Percentiles rank a stretch among this genome's conserved stretches.
These are phyloP conservation scores for Aspergillus japonicus DNA, from an alignment of 2,329 filamentous ascomycete species.

Conservation along the genomic window DNA sequence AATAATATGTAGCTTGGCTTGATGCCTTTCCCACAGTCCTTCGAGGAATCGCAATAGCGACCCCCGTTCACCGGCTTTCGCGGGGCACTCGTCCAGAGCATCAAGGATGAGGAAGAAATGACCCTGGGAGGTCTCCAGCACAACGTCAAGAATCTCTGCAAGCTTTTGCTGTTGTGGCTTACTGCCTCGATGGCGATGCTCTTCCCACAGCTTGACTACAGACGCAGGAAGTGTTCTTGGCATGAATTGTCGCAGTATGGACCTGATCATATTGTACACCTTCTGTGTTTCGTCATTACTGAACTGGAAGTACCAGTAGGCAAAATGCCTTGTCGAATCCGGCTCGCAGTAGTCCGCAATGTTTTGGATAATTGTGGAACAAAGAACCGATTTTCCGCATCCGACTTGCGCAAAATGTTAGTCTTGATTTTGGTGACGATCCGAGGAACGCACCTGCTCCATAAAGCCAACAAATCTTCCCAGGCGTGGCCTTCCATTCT, in stretches of 20 bases:
- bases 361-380: not conserved
- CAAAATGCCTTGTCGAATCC: not conserved
- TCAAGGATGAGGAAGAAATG: conserved; percentile 3
- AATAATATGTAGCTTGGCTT: not conserved
- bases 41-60: not conserved
- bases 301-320: conserved; percentile 11
- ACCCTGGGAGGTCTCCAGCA: not conserved
- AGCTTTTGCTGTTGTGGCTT: not conserved
- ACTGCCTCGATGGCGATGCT: not conserved
- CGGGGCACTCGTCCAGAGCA: conserved; percentile 8
- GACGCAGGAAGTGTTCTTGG: not conserved
- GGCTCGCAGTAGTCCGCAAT: not conserved
- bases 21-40: not conserved
- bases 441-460: not conserved
- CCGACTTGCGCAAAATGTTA: not conserved
- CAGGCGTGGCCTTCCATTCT: not conserved
- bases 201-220: not conserved
- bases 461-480: not conserved
- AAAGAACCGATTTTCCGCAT: not conserved
- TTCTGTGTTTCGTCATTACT: not conserved
- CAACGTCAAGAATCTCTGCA: not conserved
- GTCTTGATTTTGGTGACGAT: not conserved
- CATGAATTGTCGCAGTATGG: conserved; percentile 2
- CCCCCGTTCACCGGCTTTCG: not conserved
- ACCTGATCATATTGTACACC: conserved; percentile 1